These are phyloP conservation scores for Myxozyma lipomycoides DNA, from an alignment of 805 yeast genomes.

Conservation along the genomic window DNA sequence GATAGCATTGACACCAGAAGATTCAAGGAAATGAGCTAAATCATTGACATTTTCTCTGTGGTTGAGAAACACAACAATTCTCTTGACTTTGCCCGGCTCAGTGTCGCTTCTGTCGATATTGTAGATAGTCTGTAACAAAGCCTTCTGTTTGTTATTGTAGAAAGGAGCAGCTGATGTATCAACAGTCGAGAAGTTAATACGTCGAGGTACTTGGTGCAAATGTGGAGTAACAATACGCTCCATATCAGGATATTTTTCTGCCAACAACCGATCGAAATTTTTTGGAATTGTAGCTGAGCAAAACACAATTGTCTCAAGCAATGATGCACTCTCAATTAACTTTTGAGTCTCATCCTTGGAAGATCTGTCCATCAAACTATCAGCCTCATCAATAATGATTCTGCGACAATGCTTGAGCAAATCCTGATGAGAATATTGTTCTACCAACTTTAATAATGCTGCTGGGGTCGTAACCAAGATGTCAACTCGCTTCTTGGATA, in stretches of 20 bases:
- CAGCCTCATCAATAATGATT: constrained; percentile 89
- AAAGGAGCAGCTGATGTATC: constrained; percentile 78
- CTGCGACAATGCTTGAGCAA: constrained; percentile 28
- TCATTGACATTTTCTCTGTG: constrained; percentile 58
- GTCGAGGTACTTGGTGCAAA: constrained; percentile 77
- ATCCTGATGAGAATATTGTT: constrained; percentile 39
- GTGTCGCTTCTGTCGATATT: constrained; percentile 82
- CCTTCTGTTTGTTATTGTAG: constrained; percentile 76
- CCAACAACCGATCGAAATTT: constrained; percentile 61
- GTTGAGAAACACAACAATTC: constrained; percentile 83
- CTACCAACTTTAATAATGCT: constrained; percentile 33
- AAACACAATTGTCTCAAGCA: constrained; percentile 61
- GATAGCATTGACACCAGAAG: constrained; percentile 55
- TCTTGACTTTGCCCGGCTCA: constrained; percentile 68
- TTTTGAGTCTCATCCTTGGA: constrained; percentile 53
- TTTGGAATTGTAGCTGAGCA: constrained; percentile 90
- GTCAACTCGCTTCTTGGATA: constrained; percentile 54
- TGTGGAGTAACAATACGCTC: constrained; percentile 70
- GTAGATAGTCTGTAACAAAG: constrained; percentile 81
- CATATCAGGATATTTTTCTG: constrained; percentile 59
- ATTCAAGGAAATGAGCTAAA: constrained; percentile 52
- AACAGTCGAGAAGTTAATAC: constrained; percentile 65
- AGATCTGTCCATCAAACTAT: constrained; percentile 78
- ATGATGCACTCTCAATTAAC: constrained; percentile 40
- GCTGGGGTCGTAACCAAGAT: constrained; percentile 79